phyloP scores from a whole-genome alignment of 2,329 filamentous ascomycete genomes.

The Alternaria triticimaculans region DNA sequence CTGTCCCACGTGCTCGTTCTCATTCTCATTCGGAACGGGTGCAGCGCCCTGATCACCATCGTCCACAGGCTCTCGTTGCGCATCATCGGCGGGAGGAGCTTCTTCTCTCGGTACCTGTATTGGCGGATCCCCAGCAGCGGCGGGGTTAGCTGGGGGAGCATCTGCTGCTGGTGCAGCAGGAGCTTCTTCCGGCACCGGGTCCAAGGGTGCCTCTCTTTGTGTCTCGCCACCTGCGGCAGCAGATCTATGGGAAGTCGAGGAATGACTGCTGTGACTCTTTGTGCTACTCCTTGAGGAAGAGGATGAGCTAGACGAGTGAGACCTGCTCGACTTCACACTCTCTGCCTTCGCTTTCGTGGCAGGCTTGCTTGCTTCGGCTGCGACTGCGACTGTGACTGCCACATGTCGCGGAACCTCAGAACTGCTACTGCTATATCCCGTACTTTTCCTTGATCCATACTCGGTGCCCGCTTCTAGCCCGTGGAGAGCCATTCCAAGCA shows the following conservation, averaged over 20 bases:
- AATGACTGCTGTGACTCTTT: not conserved
- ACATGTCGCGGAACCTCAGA: not conserved
- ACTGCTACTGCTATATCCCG: not conserved
- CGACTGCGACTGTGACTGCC: not conserved
- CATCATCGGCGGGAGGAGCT: not conserved
- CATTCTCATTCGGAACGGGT: not conserved
- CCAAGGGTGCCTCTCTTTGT: not conserved
- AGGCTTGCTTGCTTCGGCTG: not conserved
- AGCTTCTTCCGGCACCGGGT: not conserved
- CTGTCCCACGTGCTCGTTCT: not conserved
- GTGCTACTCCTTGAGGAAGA: not conserved
- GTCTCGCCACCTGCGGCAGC: not conserved
- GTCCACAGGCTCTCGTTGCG: not conserved
- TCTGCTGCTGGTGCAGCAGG: not conserved
- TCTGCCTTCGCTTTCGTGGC: not conserved
- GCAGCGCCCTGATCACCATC: not conserved
- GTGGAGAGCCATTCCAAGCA: conserved; percentile 33
- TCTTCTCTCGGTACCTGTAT: too few relatives aligned
- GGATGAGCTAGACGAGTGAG: not conserved
- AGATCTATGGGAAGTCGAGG: not conserved
- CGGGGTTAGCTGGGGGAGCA: not conserved
- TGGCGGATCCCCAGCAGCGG: not conserved
- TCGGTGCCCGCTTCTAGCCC: conserved; percentile 5
- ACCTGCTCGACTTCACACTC: not conserved
- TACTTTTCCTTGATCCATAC: not conserved